Conservation (phyloP, 306 rosid species). For the Fagus crenata region DNA sequence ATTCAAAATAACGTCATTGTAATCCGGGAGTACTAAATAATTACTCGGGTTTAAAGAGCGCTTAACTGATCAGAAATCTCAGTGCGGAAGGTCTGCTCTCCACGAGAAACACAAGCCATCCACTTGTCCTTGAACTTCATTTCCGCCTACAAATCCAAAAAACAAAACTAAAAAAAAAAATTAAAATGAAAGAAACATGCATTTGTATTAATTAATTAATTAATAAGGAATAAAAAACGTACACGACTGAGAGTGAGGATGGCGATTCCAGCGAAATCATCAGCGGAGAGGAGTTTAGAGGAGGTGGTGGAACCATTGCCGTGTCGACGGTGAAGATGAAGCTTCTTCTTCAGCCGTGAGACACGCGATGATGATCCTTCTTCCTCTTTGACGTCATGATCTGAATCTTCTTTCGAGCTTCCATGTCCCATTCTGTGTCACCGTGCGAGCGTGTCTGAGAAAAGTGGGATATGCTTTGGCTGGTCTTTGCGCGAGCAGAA, state of each 20-base stretch:
- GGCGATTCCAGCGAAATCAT: slow-evolving; percentile 78
- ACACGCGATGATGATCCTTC: slow-evolving; percentile 44
- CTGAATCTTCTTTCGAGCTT: slow-evolving; percentile 42
- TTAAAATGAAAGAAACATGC: not conserved
- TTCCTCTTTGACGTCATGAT: slow-evolving; percentile 12
- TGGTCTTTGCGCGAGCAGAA: no score
- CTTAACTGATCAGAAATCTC: slow-evolving; percentile 64
- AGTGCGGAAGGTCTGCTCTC: slow-evolving; percentile 90
- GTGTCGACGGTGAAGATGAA: slow-evolving; percentile 33
- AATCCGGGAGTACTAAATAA: no score
- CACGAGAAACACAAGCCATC: slow-evolving; percentile 87
- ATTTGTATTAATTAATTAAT: not conserved
- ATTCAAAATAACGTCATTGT: no score
- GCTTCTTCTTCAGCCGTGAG: slow-evolving; percentile 55
- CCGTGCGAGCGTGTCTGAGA: no score
- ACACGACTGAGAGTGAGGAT: slow-evolving; percentile 65
- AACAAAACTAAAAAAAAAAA: not conserved
- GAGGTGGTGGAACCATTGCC: slow-evolving; percentile 22
- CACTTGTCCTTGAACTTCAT: slow-evolving; percentile 93
- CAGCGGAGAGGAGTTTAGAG: slow-evolving; percentile 44
- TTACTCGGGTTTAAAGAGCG: not conserved
- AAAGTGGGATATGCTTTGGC: no score
- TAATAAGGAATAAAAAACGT: not conserved
- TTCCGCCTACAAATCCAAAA: slow-evolving; percentile 58
- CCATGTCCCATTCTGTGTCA: slow-evolving; percentile 56